These are phyloP conservation scores for Lentinula edodes DNA, from an alignment of 768 basidiomycete species.

Conservation along the genomic window DNA sequence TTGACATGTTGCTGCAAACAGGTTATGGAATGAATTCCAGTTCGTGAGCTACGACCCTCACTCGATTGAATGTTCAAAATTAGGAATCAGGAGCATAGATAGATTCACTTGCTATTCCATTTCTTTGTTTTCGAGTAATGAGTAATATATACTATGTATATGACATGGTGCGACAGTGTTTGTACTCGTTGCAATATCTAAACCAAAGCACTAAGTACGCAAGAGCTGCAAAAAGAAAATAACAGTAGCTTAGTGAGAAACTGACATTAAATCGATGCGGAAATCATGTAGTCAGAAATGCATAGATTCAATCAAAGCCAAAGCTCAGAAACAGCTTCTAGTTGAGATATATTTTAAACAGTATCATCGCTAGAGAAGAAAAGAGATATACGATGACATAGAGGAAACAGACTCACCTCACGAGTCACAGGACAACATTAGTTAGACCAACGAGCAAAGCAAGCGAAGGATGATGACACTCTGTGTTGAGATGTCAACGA, in stretches of 20 bases:
- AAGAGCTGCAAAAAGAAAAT: background rate
- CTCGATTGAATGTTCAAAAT: no score
- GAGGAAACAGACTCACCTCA: no score
- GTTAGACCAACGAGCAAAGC: no score
- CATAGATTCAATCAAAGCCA: conserved; percentile 46
- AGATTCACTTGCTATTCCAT: background rate
- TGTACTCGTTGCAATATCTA: no score
- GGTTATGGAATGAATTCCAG: background rate
- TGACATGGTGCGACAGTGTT: no score
- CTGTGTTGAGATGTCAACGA: background rate
- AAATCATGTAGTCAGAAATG: background rate
- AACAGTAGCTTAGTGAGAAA: background rate
- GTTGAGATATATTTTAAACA: conserved; percentile 57
- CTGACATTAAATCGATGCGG: background rate
- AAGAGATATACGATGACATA: no score
- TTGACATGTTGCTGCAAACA: background rate
- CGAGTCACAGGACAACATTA: no score
- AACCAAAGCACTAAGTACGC: no score
- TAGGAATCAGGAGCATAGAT: no score
- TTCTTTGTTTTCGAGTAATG: background rate
- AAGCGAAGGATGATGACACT: background rate
- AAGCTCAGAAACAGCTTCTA: conserved; percentile 88
- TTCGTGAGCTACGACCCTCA: no score
- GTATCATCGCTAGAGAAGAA: conserved; percentile 36
- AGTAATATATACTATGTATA: no score